Conservation (phyloP, 1,284 basidiomycete genomes). For the Trametes hirsuta region DNA sequence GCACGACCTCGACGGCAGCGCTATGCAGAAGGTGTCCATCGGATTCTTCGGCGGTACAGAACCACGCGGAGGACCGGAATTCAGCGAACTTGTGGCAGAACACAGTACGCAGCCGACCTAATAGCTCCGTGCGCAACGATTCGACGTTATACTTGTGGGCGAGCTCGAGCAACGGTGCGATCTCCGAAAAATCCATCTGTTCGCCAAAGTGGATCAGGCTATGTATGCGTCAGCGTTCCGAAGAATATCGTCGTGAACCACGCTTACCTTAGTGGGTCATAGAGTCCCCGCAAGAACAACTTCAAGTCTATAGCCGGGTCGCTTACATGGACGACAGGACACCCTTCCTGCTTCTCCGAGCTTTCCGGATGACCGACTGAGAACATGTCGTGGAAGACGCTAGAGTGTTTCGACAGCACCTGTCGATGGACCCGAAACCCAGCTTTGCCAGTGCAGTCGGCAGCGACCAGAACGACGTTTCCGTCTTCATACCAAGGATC, state of each 20-base stretch:
- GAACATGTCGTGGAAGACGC: background rate
- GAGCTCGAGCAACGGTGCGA: background rate
- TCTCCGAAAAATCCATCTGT: background rate
- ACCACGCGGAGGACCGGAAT: background rate
- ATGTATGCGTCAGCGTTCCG: background rate
- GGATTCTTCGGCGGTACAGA: background rate
- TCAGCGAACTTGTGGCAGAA: background rate
- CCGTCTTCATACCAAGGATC: background rate
- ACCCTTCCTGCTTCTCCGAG: background rate
- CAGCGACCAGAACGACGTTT: background rate
- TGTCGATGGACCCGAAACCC: background rate
- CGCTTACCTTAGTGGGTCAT: background rate
- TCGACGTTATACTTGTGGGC: background rate
- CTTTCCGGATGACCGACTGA: background rate
- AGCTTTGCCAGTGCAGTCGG: background rate
- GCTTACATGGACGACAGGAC: background rate
- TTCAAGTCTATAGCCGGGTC: background rate
- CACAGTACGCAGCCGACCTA: background rate
- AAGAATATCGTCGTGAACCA: too few species aligned
- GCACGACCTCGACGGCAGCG: background rate
- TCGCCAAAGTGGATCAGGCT: background rate
- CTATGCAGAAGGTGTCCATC: background rate
- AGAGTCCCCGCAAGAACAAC: background rate
- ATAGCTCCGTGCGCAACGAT: background rate
- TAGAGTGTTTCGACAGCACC: background rate